These are phyloP conservation scores for Rhizoctonia solani DNA, from an alignment of 1,284 basidiomycete species.

Conservation along the genomic window DNA sequence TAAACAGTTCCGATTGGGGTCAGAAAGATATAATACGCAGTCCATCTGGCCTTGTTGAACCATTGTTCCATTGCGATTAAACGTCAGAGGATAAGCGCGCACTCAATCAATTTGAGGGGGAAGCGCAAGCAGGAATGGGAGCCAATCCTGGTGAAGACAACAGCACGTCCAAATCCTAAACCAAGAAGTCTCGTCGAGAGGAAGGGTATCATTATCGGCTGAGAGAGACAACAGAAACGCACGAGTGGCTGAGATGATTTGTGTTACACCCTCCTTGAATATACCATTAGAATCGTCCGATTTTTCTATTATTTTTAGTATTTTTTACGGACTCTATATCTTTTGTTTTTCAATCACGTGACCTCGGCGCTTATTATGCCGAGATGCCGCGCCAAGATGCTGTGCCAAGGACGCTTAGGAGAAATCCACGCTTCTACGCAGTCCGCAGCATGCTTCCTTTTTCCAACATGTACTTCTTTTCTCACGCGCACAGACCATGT, in stretches of 20 bases:
- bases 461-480: no score
- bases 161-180: conserved; percentile 10
- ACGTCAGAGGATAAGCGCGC: neutral
- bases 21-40: neutral
- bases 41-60: neutral
- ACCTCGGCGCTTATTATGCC: no score
- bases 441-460: no score
- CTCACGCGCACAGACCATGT: no score
- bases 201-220: neutral
- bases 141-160: neutral
- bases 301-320: no score
- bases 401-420: no score
- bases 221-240: neutral
- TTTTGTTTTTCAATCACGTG: no score
- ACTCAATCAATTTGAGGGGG: neutral
- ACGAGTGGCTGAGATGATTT: neutral
- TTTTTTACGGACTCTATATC: no score
- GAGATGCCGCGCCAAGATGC: no score
- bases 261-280: no score
- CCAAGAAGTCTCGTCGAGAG: neutral
- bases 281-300: no score
- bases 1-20: neutral
- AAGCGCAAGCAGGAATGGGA: neutral
- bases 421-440: no score
- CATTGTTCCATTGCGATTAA: neutral